Base-by-base conservation (phyloP, 768 basidiomycete species). In the Rhizopogon rudus region DNA sequence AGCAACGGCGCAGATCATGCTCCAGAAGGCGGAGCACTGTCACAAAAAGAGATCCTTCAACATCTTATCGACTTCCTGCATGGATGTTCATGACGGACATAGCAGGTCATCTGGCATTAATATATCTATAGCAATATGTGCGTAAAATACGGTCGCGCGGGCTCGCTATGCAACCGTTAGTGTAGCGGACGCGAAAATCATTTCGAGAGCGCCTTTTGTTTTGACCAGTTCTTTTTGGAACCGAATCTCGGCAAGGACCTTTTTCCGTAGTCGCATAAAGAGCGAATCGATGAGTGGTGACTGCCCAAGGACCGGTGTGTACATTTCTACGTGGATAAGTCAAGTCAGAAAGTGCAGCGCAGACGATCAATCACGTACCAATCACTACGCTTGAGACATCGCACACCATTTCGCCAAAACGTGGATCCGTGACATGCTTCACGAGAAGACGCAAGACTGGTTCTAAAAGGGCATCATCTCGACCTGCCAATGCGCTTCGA, bases 381-480 rank as follows among this genome's bases (percentile, higher is more conserved):
- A 98, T 84, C 40, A 98, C 81, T 6, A 98, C 73, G 16, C 77
- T 76, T 16, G 89, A 81, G 39, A 97, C 78, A 60, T 94, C 88
- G 59, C 88, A 86, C 12, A 87, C 93, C 69, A 92, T 78, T 57
- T 88, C 84, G n/a, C 93, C 93, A 65, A 97, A 98, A 28, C 95
- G 85, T 35, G 93, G 91, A 73, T 97, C 93, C 5, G 86, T 76
- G 53, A 96, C 79, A 68, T 98, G 80, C 66, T 91, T 91, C 53
- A 93, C 72, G 22, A 98, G 78, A 39, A 98, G 79, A 3, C 84
- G 81, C n/a, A 99, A 80, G 37, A 98, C 77, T 2, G 96, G 95
- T 65, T 97, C 93, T 5, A 99, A 76, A 10, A 96, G 77, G 44
- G 98, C 87, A 66, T 98, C 97, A 64, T 98, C 95, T 35, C 97